Percentiles rank a stretch among this genome's conserved stretches.
Conservation (phyloP, 257 asterid genomes). For the Solanum verrucosum region DNA sequence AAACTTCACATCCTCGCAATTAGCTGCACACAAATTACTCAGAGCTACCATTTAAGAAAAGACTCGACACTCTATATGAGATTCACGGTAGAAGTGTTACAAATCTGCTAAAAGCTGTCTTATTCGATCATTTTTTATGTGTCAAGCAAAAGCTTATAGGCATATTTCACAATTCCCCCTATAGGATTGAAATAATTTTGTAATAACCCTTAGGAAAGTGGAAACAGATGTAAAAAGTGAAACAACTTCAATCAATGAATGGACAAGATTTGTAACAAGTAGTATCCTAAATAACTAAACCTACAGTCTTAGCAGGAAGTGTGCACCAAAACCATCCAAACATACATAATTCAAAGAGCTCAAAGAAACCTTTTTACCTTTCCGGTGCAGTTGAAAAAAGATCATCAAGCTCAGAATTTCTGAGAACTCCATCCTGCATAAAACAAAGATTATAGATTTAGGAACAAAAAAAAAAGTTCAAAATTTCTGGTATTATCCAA, state of each 20-base stretch:
- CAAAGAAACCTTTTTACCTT: slow-evolving; percentile 33
- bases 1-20: neutral
- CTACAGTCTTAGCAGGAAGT: neutral
- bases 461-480: neutral
- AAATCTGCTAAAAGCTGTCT: neutral
- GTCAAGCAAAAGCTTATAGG: neutral
- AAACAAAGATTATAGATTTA: slow-evolving; percentile 13
- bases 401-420: slow-evolving; percentile 73
- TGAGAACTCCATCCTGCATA: slow-evolving; percentile 85
- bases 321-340: neutral
- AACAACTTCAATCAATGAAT: neutral
- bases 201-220: neutral
- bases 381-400: slow-evolving; percentile 95
- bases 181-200: neutral
- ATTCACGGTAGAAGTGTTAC: neutral
- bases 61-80: neutral
- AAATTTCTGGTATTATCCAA: neutral
- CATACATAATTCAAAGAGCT: neutral
- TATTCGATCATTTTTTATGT: neutral
- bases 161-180: neutral
- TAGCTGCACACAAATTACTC: neutral
- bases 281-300: neutral
- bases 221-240: neutral
- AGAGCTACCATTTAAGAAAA: neutral
- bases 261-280: neutral